Base-by-base conservation (phyloP, 495 filamentous ascomycete species). In the Ascobolus immersus region DNA sequence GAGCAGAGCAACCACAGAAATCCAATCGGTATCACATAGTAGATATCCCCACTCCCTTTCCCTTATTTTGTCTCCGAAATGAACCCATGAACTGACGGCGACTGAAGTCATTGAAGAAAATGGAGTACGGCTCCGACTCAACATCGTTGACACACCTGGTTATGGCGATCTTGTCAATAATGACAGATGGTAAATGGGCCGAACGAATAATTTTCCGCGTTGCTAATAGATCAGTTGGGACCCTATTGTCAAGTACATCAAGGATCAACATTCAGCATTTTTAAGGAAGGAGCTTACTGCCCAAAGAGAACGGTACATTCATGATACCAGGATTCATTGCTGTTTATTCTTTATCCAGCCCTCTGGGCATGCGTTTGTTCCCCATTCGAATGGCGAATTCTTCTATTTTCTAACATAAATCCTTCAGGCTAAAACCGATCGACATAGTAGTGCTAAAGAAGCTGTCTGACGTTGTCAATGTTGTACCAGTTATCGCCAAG, bases 271-370 rank as follows among this genome's bases (percentile, higher is more conserved):
- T 63, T 89, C 78, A n/a, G 81, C 89, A 45, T 99, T 92, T 59
- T 77, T 99, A 32, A 76, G 89, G 54, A 99, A 99, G 64, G 86
- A 99, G 52, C 80, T 99, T 44, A 94, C 86, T n/a, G 86, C 86
- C 43, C 89, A 99, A 64, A 77, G 86, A 55, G 86, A 99, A 55
- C 77, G 86, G 43, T 94, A 99, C 53, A 92, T 99, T 44, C 82
- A 91, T 59, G 86, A 99, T 56, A 94, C 86, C 43, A 75, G 86
- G 39, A 91, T 99, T 45, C 86, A 99, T 65, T 94, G 86, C 70
- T 99, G 86, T 57, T 62, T 99, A 36, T 99, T 94, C 67, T 99
- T 99, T 69, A 99, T 99, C 51, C 84, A 92, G 56, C 86, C 86
- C 8, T 91, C 81, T 5, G 86, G 86, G 23, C 86, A 99, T 62